phyloP scores from a whole-genome alignment of 73 alveolate genomes.

The Tetrahymena malaccensis region DNA sequence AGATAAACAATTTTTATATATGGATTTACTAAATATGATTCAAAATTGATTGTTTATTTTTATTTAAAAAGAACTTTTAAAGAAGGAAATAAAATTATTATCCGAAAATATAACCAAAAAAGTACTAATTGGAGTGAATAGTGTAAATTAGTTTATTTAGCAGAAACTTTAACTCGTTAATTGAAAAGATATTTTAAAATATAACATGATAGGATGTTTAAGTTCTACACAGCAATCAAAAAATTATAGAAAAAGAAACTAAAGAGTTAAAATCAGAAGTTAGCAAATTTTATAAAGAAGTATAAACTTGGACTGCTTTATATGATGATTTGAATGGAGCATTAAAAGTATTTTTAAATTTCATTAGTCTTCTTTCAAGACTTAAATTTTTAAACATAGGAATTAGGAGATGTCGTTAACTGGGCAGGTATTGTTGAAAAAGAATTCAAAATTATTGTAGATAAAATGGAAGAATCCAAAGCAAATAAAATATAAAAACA shows the following conservation, averaged over 20 bases:
- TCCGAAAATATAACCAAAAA: not conserved
- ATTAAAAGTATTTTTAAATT: not conserved
- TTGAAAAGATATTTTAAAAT: not conserved
- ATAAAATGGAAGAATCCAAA: not conserved
- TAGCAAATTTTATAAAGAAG: not conserved
- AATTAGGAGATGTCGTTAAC: not conserved
- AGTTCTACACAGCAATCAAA: not conserved
- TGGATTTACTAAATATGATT: no score
- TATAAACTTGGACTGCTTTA: not conserved
- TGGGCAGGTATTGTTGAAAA: not conserved
- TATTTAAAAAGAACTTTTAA: not conserved
- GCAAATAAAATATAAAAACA: not conserved
- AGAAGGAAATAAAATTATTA: not conserved
- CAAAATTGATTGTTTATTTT: not conserved
- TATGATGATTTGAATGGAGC: not conserved
- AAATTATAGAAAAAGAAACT: not conserved
- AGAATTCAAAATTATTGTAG: not conserved
- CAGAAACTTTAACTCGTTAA: not conserved
- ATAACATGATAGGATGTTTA: not conserved
- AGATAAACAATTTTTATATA: no score
- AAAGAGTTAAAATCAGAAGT: not conserved
- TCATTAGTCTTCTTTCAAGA: not conserved
- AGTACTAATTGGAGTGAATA: not conserved
- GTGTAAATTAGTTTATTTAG: not conserved
- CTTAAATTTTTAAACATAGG: not conserved